Percentiles rank a stretch among this genome's conserved stretches.
These are phyloP conservation scores for Psilocybe subaeruginosa DNA, from an alignment of 768 basidiomycete genomes.

Conservation along the genomic window DNA sequence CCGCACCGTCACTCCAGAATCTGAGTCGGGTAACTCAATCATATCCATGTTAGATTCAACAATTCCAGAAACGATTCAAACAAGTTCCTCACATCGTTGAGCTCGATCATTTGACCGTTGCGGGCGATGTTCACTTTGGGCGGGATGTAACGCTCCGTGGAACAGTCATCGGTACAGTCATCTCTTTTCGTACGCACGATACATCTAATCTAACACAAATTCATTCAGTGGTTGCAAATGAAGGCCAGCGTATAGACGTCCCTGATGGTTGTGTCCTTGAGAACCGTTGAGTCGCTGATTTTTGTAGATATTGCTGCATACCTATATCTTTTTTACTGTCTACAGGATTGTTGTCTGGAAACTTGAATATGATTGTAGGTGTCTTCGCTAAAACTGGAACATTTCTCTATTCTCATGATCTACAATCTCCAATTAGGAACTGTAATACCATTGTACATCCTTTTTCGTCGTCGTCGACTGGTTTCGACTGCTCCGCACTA, in stretches of 20 bases:
- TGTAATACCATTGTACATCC: neutral
- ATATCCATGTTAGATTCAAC: conserved; percentile 54
- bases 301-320: neutral
- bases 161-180: conserved; percentile 74
- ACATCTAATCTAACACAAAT: neutral
- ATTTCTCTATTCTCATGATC: neutral
- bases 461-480: neutral
- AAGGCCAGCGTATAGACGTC: conserved; percentile 82
- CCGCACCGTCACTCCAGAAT: neutral
- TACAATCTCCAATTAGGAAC: conserved; percentile 9
- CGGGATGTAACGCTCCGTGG: conserved; percentile 84
- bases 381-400: neutral
- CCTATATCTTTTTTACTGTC: neutral
- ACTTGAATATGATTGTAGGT: conserved; percentile 71
- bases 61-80: conserved; percentile 95
- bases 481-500: neutral
- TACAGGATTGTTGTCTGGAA: conserved; percentile 71
- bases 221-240: conserved; percentile 66
- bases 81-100: conserved; percentile 89
- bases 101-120: conserved; percentile 91
- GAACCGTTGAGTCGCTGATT: conserved; percentile 35
- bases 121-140: conserved; percentile 89
- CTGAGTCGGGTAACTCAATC: neutral
- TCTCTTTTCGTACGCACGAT: neutral
- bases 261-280: conserved; percentile 81